Evolutionary conservation across 2,329 filamentous ascomycete species (phyloP).

Genomic region (Cladosporium sp.): DNA sequence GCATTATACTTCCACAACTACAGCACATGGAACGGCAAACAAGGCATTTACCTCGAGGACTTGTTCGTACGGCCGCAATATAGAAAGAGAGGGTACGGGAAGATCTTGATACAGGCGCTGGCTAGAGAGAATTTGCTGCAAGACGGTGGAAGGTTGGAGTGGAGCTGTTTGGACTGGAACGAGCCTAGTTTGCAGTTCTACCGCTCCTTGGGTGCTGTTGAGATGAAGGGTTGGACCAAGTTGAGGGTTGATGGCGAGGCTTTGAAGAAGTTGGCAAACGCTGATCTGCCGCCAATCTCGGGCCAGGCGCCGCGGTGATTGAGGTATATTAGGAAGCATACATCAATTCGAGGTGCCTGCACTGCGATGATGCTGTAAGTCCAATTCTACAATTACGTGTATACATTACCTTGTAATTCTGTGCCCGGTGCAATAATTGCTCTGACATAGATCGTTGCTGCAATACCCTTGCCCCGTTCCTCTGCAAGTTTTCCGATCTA

Average conservation of each 20-base stretch:
- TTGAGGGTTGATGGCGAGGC: conserved; percentile 68
- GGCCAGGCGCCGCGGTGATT: neutral
- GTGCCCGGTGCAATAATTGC: too few relatives aligned
- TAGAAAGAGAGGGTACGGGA: conserved; percentile 75
- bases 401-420: too few relatives aligned
- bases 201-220: conserved; percentile 54
- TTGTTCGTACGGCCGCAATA: conserved; percentile 72
- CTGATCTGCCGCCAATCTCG: conserved; percentile 2
- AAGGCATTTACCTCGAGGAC: conserved; percentile 91
- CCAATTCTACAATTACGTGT: too few relatives aligned
- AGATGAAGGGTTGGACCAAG: conserved; percentile 67
- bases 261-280: conserved; percentile 55
- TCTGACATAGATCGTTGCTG: too few relatives aligned
- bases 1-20: conserved; percentile 95
- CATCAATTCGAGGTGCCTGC: neutral
- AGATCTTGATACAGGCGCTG: conserved; percentile 65
- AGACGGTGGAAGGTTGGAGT: conserved; percentile 73
- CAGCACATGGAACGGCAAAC: conserved; percentile 81
- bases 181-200: conserved; percentile 87
- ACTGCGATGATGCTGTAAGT: too few relatives aligned
- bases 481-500: too few relatives aligned
- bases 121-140: conserved; percentile 74
- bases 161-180: conserved; percentile 92
- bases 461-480: too few relatives aligned
- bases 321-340: neutral